A percentile compares a stretch with the other conserved stretches of the same genome.
Conservation (phyloP, 2,329 filamentous ascomycete genomes). For the Gnomoniopsis sp. region DNA sequence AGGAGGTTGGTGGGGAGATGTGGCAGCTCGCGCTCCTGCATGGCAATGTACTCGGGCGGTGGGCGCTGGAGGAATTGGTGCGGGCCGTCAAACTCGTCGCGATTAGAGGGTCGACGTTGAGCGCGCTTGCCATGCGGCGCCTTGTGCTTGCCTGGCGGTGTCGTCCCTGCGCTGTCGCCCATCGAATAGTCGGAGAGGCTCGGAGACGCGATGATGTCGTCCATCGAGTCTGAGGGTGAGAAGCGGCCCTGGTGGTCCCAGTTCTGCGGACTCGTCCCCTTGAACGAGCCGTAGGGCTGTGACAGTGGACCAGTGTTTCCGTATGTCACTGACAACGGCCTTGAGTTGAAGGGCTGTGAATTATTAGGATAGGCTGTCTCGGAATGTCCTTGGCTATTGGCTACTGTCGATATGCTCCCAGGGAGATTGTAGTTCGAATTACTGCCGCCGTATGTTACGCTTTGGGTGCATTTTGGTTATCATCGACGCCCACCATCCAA, state of each 20-base stretch:
- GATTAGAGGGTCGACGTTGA: slow-evolving; percentile 71
- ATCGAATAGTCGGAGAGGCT: slow-evolving; percentile 59
- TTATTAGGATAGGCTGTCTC: slow-evolving; percentile 36
- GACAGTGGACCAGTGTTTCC: slow-evolving; percentile 19
- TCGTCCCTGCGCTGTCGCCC: slow-evolving; percentile 45
- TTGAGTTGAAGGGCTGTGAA: slow-evolving; percentile 36
- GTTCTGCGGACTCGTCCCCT: slow-evolving; percentile 37
- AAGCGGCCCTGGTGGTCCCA: slow-evolving; percentile 49
- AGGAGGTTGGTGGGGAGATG: slow-evolving; percentile 79
- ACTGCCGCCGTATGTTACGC: slow-evolving; percentile 39
- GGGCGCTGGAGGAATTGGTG: slow-evolving; percentile 77
- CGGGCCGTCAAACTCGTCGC: slow-evolving; percentile 86
- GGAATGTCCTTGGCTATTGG: slow-evolving; percentile 28
- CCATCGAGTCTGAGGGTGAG: slow-evolving; percentile 56
- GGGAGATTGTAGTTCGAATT: slow-evolving; percentile 32
- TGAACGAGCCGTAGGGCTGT: slow-evolving; percentile 34
- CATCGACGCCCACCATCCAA: slow-evolving; percentile 21
- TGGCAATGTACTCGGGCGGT: slow-evolving; percentile 65
- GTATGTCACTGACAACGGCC: slow-evolving; percentile 36
- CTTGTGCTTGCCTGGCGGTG: slow-evolving; percentile 43
- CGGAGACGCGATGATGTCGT: slow-evolving; percentile 56
- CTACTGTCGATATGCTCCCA: slow-evolving; percentile 29
- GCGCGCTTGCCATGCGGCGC: slow-evolving; percentile 45
- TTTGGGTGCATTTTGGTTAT: slow-evolving; percentile 28
- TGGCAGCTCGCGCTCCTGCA: slow-evolving; percentile 76